Evolutionary conservation across 805 yeast species (phyloP), one percentile per base, ranked within the genome.

Genomic region (Yueomyces sinensis): DNA sequence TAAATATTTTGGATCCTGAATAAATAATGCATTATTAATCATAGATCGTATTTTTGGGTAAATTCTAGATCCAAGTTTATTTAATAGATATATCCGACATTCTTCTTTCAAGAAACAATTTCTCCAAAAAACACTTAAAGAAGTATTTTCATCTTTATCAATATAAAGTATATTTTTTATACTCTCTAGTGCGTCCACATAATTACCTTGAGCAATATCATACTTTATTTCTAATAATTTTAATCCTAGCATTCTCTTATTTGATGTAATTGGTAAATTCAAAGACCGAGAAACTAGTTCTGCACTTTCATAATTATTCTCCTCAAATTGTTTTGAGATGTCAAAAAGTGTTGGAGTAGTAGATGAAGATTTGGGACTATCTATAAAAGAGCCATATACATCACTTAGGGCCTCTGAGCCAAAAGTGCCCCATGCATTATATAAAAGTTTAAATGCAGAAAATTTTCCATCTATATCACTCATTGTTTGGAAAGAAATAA

Each of bases 1-100:
- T 1, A 65, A 50, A 7, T 69, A 48, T 0, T 67, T 49, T 3
- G 61, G 50, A 35, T 70, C 61, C 2, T 77, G 72, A 7, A 68
- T 59, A 4, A 51, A 46, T 16, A 63, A 62, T 0, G 80, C 69
- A 11, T 62, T 45, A 32, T 67, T 64, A 2, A 78, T 52, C 34
- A 73, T 63, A 40, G 70, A 71, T 5, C 70, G 47, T 0, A 75
- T 45, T 15, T 66, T 46, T 1, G 78, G 65, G 7, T 77, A 41
- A 0, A 70, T 72, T 37, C 78, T 61, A 9, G 66, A 51, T 13
- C 74, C 69, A 4, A 63, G 53, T 0, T 70, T 66, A 13, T 67
- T 50, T 4, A 54, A 43, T 17, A 65, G 43, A 38, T 73, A 47
- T 30, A 41, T 49, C 36, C 27, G 41, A 37, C 42, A 45, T 22